Evolutionary conservation across 768 basidiomycete genomes (phyloP).

Genomic region (Macrolepiota fuliginosa): DNA sequence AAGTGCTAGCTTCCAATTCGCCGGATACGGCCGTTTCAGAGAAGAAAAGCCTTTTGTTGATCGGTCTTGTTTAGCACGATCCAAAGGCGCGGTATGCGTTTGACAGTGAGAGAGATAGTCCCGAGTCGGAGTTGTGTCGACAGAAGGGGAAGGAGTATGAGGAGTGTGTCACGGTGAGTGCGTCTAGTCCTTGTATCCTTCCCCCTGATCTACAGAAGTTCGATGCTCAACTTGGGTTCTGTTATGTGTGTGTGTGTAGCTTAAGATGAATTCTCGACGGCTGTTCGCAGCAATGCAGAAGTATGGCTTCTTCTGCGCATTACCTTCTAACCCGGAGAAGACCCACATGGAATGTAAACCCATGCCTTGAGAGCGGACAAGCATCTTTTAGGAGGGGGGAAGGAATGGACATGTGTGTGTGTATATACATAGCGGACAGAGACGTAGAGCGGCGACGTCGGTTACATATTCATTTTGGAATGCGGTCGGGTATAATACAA

Average conservation of each 20-base stretch:
- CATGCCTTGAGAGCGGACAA: constrained; percentile 39
- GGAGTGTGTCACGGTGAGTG: constrained; percentile 57
- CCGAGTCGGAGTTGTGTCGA: constrained; percentile 59
- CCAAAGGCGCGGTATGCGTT: constrained; percentile 57
- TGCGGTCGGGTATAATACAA: not conserved
- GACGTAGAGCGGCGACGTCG: not conserved
- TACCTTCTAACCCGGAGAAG: constrained; percentile 62
- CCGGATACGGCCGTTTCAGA: not conserved
- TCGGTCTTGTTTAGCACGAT: constrained; percentile 33
- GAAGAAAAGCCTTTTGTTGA: not conserved
- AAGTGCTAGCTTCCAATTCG: constrained; percentile 8
- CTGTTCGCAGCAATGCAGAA: constrained; percentile 76
- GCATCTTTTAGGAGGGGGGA: too few species aligned
- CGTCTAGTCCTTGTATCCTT: not conserved
- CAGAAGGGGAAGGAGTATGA: constrained; percentile 32
- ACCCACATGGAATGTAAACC: constrained; percentile 71
- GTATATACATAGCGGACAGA: too few species aligned
- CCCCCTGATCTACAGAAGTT: too few species aligned
- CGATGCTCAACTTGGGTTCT: too few species aligned
- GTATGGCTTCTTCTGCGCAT: constrained; percentile 65
- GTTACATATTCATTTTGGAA: not conserved
- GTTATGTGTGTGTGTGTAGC: constrained; percentile 28
- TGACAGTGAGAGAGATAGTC: constrained; percentile 56
- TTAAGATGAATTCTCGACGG: constrained; percentile 59
- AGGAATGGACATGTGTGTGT: too few species aligned